A percentile compares a stretch with the other conserved stretches of the same genome.
Conservation (phyloP, 2,329 filamentous ascomycete species). For the Colletotrichum zoysiae region DNA sequence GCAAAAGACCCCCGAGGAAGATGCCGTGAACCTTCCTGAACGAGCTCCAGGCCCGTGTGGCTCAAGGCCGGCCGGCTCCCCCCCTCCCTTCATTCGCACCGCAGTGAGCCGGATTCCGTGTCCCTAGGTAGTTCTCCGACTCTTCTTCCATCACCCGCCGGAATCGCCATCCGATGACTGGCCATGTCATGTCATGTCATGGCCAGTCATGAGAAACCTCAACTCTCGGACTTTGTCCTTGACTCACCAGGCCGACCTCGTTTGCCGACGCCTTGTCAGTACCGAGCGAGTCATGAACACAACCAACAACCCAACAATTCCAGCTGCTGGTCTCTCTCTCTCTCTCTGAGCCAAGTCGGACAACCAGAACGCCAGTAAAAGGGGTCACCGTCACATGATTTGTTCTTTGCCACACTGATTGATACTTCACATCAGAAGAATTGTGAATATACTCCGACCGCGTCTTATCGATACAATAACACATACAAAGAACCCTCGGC, state of each 20-base stretch:
- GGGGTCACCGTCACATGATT: neutral
- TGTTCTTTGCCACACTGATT: neutral
- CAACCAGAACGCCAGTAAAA: neutral
- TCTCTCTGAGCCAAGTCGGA: neutral
- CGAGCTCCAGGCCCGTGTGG: neutral
- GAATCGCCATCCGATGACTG: too few species aligned
- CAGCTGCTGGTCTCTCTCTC: neutral
- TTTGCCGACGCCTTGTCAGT: neutral
- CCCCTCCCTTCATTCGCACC: too few species aligned
- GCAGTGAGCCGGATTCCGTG: neutral
- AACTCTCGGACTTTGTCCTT: neutral
- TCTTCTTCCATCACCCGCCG: too few species aligned
- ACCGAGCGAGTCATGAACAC: neutral
- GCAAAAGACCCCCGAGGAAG: neutral
- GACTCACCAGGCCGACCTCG: neutral
- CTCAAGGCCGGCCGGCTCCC: too few species aligned
- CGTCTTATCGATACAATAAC: conserved; percentile 36
- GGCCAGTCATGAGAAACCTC: neutral
- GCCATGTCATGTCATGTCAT: neutral
- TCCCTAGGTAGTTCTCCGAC: neutral
- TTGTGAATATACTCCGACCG: conserved; percentile 28
- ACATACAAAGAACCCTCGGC: conserved; percentile 14
- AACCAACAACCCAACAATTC: neutral
- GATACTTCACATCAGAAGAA: conserved; percentile 32
- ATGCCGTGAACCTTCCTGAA: neutral